Base-by-base conservation (phyloP, 2,329 filamentous ascomycete species). In the Fusarium pilosicola region DNA sequence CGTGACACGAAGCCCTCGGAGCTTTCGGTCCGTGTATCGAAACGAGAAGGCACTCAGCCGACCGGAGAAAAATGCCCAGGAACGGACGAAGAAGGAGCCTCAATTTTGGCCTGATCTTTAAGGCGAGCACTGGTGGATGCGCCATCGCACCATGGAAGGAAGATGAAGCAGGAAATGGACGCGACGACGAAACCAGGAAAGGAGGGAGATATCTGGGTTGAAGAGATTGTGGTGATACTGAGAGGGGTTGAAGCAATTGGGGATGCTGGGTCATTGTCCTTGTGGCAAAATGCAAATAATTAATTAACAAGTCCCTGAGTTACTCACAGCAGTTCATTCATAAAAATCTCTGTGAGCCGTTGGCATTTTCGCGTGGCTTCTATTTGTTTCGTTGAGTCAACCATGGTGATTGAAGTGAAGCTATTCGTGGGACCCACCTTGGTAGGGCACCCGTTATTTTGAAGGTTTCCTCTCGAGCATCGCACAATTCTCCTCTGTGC, bases 311-410 rank as follows among this genome's bases (percentile, higher is more conserved):
- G 11, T 14, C 18, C 2, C 9, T 38, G 24, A 22, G 9, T 11
- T 54, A 26, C 13, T 22, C 10, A 9, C 7, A 17, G 2, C 3
- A 17, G 6, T n/a, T 22, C 6, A 12, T 6, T 39, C 7, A 28
- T 28, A 14, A n/a, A 3, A 9, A 1, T 7, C 10, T 18, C 18
- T 55, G 34, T 26, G 24, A 28, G 0, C 3, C 0, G 11, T 28
- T 22, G 24, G 24, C 26, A 28, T 3, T 17, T 6, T 49, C 13
- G 14, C n/a, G 32, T 54, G 10, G 2, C 24, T 28, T 49, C 7
- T 48, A 6, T 48, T 36, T 7, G 30, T 54, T 54, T 38, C 24
- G 18, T 28, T 28, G 32, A 38, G 7, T 1, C 24, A 0, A 22
- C 24, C 18, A 14, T 54, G 14, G 10, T 54, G 20, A n/a, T 28